Evolutionary conservation across 2,329 filamentous ascomycete species (phyloP).

Genomic region (Claviceps maximensis): DNA sequence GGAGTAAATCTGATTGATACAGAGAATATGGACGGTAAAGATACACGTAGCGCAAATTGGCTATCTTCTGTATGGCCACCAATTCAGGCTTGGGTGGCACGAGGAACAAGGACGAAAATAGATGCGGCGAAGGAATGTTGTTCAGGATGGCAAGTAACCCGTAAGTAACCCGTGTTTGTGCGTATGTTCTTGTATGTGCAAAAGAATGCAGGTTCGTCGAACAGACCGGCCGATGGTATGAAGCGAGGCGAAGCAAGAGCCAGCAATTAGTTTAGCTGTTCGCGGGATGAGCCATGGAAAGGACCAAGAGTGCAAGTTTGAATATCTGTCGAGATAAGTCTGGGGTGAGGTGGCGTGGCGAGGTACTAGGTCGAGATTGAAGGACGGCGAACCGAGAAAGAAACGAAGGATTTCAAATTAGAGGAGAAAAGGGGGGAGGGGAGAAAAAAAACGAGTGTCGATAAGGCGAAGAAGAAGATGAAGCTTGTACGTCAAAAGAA

Average conservation of each 20-base stretch:
- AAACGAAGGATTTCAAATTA: slow-evolving; percentile 21
- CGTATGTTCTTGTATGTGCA: background rate
- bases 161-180: background rate
- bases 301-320: background rate
- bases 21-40: background rate
- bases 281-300: background rate
- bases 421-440: slow-evolving; percentile 1
- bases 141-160: background rate
- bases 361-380: background rate
- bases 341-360: background rate
- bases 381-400: slow-evolving; percentile 14
- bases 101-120: background rate
- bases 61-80: background rate
- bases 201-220: slow-evolving; percentile 3
- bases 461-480: slow-evolving; percentile 13
- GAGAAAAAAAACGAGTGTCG: slow-evolving; percentile 18
- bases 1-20: background rate
- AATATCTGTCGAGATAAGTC: background rate
- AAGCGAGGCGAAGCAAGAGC: slow-evolving; percentile 6
- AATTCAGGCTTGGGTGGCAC: background rate
- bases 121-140: background rate
- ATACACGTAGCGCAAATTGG: background rate
- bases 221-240: slow-evolving; percentile 5
- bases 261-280: background rate
- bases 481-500: slow-evolving; percentile 13